phyloP scores from a whole-genome alignment of 768 basidiomycete genomes.

The Infundibulicybe gibba region DNA sequence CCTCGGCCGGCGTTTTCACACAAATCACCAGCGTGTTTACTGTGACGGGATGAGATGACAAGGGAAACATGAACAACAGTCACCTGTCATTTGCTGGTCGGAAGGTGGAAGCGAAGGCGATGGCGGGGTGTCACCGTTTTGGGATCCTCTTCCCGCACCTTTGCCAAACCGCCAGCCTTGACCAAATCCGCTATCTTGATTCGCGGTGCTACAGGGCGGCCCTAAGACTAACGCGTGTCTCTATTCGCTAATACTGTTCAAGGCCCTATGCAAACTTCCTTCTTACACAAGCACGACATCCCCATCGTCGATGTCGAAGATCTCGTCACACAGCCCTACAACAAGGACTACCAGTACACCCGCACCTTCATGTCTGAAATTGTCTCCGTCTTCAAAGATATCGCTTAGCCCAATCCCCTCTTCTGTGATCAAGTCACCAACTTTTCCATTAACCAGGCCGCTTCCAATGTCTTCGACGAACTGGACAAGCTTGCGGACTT shows the following conservation, averaged over 20 bases:
- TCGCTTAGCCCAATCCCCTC: constrained; percentile 92
- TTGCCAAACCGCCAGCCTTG: too few species aligned
- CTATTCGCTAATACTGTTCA: constrained; percentile 2
- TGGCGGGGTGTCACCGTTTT: too few species aligned
- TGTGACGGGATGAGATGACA: constrained; percentile 46
- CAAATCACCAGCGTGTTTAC: constrained; percentile 93
- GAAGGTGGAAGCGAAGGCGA: too few species aligned
- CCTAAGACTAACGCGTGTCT: constrained; percentile 2
- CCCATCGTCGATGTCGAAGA: constrained; percentile 91
- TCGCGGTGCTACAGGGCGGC: too few species aligned
- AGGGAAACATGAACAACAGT: too few species aligned
- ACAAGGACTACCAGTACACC: constrained; percentile 92
- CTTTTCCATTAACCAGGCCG: constrained; percentile 90
- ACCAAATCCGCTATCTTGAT: too few species aligned
- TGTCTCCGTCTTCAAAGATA: constrained; percentile 97
- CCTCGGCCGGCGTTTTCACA: constrained; percentile 93
- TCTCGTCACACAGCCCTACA: constrained; percentile 76
- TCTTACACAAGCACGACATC: constrained; percentile 75
- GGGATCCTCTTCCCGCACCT: too few species aligned
- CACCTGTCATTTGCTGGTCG: too few species aligned
- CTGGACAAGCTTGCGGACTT: constrained; percentile 97
- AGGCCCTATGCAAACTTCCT: constrained; percentile 78
- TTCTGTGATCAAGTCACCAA: constrained; percentile 99
- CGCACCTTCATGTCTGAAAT: constrained; percentile 97
- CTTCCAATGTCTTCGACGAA: constrained; percentile 93